A percentile compares a stretch with the other conserved stretches of the same genome.
Conservation (phyloP, 2,329 filamentous ascomycete genomes). For the Lachnellula arida region DNA sequence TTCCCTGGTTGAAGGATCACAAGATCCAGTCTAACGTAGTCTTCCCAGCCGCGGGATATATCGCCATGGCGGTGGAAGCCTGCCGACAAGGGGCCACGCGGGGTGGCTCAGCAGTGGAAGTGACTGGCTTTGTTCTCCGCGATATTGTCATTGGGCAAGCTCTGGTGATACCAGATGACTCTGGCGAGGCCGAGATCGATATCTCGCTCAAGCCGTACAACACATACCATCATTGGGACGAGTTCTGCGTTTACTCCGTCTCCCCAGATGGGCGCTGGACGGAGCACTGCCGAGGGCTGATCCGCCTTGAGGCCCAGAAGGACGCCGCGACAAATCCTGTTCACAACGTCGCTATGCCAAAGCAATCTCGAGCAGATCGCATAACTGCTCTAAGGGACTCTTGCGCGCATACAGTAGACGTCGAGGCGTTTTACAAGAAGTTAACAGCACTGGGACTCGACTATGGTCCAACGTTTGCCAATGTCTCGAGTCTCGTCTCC, state of each 20-base stretch:
- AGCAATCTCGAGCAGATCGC: too few species aligned
- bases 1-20: constrained; percentile 40
- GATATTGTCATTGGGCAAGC: constrained; percentile 42
- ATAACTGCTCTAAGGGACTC: too few species aligned
- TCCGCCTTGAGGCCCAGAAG: neutral
- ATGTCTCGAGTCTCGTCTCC: too few species aligned
- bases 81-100: neutral
- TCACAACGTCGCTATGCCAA: too few species aligned
- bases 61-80: constrained; percentile 30
- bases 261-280: neutral
- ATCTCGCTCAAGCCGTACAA: neutral
- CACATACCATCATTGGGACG: neutral
- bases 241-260: neutral
- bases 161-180: constrained; percentile 30
- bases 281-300: neutral
- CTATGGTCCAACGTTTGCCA: too few species aligned
- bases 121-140: constrained; percentile 18
- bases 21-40: constrained; percentile 17
- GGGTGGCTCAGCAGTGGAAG: too few species aligned
- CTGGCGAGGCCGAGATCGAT: neutral
- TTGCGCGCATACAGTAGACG: neutral
- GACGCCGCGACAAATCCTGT: too few species aligned
- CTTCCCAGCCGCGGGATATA: constrained; percentile 29
- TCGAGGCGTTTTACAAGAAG: neutral
- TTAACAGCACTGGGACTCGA: too few species aligned